Evolutionary conservation across 495 filamentous ascomycete genomes (phyloP).

Genomic region (Lentithecium fluviatile): DNA sequence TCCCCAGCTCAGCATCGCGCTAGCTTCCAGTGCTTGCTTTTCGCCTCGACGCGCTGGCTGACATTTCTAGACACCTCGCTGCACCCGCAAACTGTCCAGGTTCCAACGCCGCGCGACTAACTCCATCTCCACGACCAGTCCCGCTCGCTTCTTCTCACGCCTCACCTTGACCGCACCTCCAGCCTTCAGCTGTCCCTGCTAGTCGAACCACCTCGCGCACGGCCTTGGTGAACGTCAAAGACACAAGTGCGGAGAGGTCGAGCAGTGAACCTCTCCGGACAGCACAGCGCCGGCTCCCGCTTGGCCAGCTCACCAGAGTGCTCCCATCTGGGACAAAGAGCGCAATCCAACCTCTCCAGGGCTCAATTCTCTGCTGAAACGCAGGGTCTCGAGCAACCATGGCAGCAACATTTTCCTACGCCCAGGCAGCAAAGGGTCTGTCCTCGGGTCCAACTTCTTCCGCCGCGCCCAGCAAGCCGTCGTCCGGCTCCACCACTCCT

Average conservation of each 20-base stretch:
- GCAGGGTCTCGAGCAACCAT: slow-evolving; percentile 10
- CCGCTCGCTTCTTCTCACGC: neutral
- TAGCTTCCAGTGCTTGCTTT: neutral
- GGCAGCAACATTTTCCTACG: slow-evolving; percentile 78
- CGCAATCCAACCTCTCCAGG: slow-evolving; percentile 1
- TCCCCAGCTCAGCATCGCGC: neutral
- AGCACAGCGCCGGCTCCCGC: slow-evolving; percentile 11
- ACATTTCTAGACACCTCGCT: neutral
- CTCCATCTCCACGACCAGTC: neutral
- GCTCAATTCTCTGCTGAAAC: neutral
- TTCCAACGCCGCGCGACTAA: neutral
- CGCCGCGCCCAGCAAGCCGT: slow-evolving; percentile 41
- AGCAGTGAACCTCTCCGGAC: slow-evolving; percentile 37
- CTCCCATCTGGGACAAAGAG: slow-evolving; percentile 29
- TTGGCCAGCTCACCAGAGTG: slow-evolving; percentile 27
- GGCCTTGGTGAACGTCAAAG: neutral
- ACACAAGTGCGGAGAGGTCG: slow-evolving; percentile 36
- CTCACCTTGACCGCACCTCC: neutral
- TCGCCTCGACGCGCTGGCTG: neutral
- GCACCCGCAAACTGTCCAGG: neutral
- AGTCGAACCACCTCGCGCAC: neutral
- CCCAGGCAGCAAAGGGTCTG: slow-evolving; percentile 85
- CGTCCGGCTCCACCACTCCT: slow-evolving; percentile 36
- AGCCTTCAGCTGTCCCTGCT: neutral
- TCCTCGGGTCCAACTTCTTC: slow-evolving; percentile 42